Evolutionary conservation across 2,329 filamentous ascomycete species (phyloP).

Genomic region (Hymenotorrendiella dingleyae): DNA sequence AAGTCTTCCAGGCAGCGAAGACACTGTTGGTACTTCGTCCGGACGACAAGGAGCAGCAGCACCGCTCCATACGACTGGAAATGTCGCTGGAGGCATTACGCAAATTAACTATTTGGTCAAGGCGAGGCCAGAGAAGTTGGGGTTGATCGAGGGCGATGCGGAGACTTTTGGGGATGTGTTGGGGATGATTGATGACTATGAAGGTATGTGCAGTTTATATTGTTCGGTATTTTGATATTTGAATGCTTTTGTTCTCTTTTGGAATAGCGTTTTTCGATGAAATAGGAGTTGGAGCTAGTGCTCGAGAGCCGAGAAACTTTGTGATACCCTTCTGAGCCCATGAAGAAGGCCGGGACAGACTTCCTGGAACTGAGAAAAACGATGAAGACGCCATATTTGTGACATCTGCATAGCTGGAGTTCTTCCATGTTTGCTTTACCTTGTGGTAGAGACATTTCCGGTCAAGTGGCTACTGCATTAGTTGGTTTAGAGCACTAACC

Average conservation of each 20-base stretch:
- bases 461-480: too few relatives aligned
- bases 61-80: too few relatives aligned
- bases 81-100: constrained; percentile 19
- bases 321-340: background rate
- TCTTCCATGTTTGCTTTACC: too few relatives aligned
- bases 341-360: too few relatives aligned
- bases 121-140: constrained; percentile 39
- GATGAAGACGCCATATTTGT: too few relatives aligned
- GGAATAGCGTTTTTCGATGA: background rate
- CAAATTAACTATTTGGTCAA: constrained; percentile 50
- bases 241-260: background rate
- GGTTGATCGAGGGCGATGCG: constrained; percentile 46
- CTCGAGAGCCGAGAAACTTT: background rate
- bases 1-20: constrained; percentile 19
- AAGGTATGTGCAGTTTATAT: constrained; percentile 39
- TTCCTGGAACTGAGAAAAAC: too few relatives aligned
- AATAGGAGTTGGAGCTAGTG: background rate
- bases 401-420: too few relatives aligned
- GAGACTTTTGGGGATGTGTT: constrained; percentile 72
- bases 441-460: too few relatives aligned
- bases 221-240: background rate
- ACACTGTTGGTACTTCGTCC: background rate
- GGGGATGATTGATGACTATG: constrained; percentile 70
- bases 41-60: constrained; percentile 32
- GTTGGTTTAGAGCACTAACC: too few relatives aligned